phyloP scores from a whole-genome alignment of 2,329 filamentous ascomycete species.

The Drechmeria coniospora region DNA sequence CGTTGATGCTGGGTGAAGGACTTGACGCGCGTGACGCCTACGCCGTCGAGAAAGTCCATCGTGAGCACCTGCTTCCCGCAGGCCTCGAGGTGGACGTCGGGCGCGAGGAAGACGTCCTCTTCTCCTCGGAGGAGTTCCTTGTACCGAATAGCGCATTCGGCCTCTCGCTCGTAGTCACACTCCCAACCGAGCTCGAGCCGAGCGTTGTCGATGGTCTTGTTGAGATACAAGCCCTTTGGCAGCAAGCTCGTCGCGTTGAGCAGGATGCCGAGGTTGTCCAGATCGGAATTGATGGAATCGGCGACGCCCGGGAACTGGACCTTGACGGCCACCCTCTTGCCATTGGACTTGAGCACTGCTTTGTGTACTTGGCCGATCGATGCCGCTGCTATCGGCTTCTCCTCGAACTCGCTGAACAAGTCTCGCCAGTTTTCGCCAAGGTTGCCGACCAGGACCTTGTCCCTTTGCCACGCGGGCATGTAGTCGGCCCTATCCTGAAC shows the following conservation, averaged over 20 bases:
- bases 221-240: conserved; percentile 81
- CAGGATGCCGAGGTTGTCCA: conserved; percentile 83
- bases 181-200: conserved; percentile 89
- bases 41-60: conserved; percentile 79
- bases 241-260: conserved; percentile 81
- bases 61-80: conserved; percentile 79
- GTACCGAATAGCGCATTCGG: conserved; percentile 64
- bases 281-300: conserved; percentile 87
- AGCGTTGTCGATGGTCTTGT: conserved; percentile 95
- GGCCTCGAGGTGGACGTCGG: conserved; percentile 61
- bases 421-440: conserved; percentile 74
- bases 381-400: conserved; percentile 83
- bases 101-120: conserved; percentile 60
- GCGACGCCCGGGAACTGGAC: conserved; percentile 95
- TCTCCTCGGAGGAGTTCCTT: conserved; percentile 53
- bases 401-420: conserved; percentile 71
- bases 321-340: conserved; percentile 76
- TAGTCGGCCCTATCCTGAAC: conserved; percentile 96
- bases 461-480: conserved; percentile 87
- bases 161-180: conserved; percentile 87
- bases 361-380: conserved; percentile 95
- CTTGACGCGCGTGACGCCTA: conserved; percentile 67
- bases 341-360: conserved; percentile 61
- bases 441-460: conserved; percentile 66
- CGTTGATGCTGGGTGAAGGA: conserved; percentile 67